Base-by-base conservation (phyloP, 2,329 filamentous ascomycete species). In the Basipetospora sp. region DNA sequence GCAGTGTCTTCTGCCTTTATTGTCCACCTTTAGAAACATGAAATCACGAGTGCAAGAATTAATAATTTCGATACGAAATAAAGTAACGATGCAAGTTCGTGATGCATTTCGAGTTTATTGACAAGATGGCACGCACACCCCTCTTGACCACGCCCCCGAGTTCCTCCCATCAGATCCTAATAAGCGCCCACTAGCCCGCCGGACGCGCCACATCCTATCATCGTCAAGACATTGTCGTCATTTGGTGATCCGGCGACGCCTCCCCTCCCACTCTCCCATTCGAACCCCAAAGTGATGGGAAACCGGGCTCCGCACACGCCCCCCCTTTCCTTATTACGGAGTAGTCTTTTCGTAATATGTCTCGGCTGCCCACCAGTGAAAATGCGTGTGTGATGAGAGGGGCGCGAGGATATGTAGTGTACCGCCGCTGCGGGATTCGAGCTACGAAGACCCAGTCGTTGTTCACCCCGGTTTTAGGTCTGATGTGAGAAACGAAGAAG, bases 181-280 rank as follows among this genome's bases (percentile, higher is more conserved):
- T 38, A 38, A 38, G 36, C 36, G 36, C 36, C 36, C 36, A 38
- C 36, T 38, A 20, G 36, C 16, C 26, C 36, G 20, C 18, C 29
- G 8, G 30, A 20, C 29, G 14, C 19, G 19, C 30, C 36, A 32
- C 36, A 19, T 27, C 36, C 36, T 38, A 38, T 38, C 36, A 33
- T 27, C 18, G 20, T 30, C 27, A 22, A n/a, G 29, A 16, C 29
- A 17, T 31, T 18, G 13, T 16, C 36, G n/a, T 14, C 30, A 14
- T 20, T 30, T 30, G 27, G 9, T 5, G 35, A 15, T 14, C 18
- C 19, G 11, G 17, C 29, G 15, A 18, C 17, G 27, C 14, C 22
- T 25, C 22, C 10, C 30, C 17, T 17, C 19, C 19, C 31, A 14
- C 32, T 34, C 32, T 26, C 27, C 27, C 22, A 11, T 25, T 11